Percentiles rank a stretch among this genome's conserved stretches.
phyloP scores from a whole-genome alignment of 352 stramenopile species.

The Globisporangium spinosum region DNA sequence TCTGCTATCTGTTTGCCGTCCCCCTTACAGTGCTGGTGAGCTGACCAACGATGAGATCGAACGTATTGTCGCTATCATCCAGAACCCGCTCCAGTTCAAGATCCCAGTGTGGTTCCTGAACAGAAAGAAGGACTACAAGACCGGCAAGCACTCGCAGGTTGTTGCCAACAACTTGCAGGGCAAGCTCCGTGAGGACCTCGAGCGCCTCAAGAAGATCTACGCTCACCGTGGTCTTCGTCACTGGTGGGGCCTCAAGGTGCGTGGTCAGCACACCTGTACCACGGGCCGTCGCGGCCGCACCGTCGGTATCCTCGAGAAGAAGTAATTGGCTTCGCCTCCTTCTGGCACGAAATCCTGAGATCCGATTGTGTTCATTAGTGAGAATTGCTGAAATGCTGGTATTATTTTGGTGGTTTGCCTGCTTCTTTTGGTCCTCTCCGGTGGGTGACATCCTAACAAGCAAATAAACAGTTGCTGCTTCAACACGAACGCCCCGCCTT shows the following conservation, averaged over 20 bases:
- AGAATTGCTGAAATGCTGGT: constrained; percentile 63
- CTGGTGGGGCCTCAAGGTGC: constrained; percentile 99
- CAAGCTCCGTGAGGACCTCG: constrained; percentile 99
- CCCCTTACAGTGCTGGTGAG: constrained; percentile 87
- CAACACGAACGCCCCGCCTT: constrained; percentile 9
- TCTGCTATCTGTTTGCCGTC: not conserved
- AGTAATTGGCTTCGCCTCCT: constrained; percentile 54
- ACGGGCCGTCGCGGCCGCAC: constrained; percentile 93
- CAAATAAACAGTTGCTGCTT: constrained; percentile 26
- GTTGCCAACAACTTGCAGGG: constrained; percentile 98
- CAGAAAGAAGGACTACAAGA: constrained; percentile 99
- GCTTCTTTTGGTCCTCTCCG: constrained; percentile 15
- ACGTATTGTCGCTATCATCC: constrained; percentile 99
- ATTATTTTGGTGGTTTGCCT: constrained; percentile 39
- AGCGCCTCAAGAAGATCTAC: constrained; percentile 99
- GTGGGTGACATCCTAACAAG: constrained; percentile 19
- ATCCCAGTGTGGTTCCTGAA: constrained; percentile 99
- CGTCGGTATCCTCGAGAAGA: constrained; percentile 80
- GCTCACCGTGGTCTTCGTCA: constrained; percentile 99
- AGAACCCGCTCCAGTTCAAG: constrained; percentile 99
- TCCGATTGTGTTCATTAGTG: constrained; percentile 39
- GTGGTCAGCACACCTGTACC: constrained; percentile 99
- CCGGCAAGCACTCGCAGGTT: constrained; percentile 98
- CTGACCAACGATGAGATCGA: constrained; percentile 99
- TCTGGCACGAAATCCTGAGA: constrained; percentile 3